Base-by-base conservation (phyloP, 441 rosid genomes). In the Pelargonium australe region DNA sequence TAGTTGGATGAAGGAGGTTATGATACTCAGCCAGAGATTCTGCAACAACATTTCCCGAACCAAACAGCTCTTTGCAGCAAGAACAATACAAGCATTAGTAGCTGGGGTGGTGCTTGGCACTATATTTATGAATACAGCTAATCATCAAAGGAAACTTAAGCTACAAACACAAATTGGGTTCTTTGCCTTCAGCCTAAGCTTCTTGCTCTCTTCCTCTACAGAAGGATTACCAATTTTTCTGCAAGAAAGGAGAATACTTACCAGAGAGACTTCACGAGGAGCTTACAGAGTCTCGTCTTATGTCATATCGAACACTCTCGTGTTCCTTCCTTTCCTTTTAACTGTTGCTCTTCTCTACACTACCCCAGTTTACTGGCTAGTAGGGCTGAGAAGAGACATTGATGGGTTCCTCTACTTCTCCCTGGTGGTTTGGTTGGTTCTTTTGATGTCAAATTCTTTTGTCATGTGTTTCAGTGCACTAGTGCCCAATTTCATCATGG, bases 251-350 rank as follows among this genome's bases (percentile, higher is more conserved):
- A 74, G 72, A 65, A 80, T 80, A 41, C 25, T 80, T 49, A 71
- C 69, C 72, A 74, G 75, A 67, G 83, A 80, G 74, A 76, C 78
- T 58, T 60, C 76, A n/a, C 72, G 83, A 70, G 80, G 80, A 57
- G 83, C 83, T 14, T 80, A 76, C 34, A 47, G 83, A 61, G 63
- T 80, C 44, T 80, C 80, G 28, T 80, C 83, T 69, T 74, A 76
- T 41, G 80, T 80, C 74, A 49, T 76, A 55, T 71, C 83, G 12
- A 74, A 74, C 69, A 44, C 76, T 8, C 43, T 76, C 13, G 72
- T 80, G 3, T 71, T 80, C 72, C 31, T 76, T 6, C 80, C 80
- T 28, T 80, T 80, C 74, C 68, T 80, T 9, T 62, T 80, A 66
- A 7, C 64, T 0, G 76, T 74, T 41, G 73, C 80, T 62, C 76